Percentiles rank a stretch among this genome's conserved stretches.
These are phyloP conservation scores for Acrodontium crateriforme DNA, from an alignment of 2,329 filamentous ascomycete genomes.

Conservation along the genomic window DNA sequence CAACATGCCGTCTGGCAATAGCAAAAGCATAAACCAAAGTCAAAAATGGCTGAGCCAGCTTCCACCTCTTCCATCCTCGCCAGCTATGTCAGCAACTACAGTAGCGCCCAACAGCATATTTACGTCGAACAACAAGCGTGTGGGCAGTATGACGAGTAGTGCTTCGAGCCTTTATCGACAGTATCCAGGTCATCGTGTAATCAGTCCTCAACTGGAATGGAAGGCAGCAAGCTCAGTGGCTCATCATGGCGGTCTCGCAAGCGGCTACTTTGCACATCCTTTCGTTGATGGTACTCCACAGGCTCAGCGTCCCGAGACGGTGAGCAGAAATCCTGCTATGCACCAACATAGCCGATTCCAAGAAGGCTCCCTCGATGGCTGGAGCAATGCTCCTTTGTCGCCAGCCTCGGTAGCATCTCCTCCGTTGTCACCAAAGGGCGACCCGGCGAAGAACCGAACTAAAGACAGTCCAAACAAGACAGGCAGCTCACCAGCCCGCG, in stretches of 20 bases:
- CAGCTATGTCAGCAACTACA: slow-evolving; percentile 7
- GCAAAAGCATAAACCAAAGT: slow-evolving; percentile 1
- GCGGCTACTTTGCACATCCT: slow-evolving; percentile 18
- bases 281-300: slow-evolving; percentile 17
- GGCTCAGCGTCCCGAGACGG: background rate
- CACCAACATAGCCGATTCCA: slow-evolving; percentile 11
- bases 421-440: background rate
- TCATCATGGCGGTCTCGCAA: slow-evolving; percentile 18
- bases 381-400: slow-evolving; percentile 3
- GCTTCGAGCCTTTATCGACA: slow-evolving; percentile 14
- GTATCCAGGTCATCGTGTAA: slow-evolving; percentile 15
- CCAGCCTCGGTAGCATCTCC: slow-evolving; percentile 1
- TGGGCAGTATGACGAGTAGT: slow-evolving; percentile 16
- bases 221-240: slow-evolving; percentile 18
- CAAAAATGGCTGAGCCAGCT: too few species aligned
- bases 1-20: too few species aligned
- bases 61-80: slow-evolving; percentile 4
- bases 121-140: slow-evolving; percentile 8
- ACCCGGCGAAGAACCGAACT: slow-evolving; percentile 2
- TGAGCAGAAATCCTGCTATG: background rate
- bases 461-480: slow-evolving; percentile 11
- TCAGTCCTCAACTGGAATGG: slow-evolving; percentile 21
- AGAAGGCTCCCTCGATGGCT: slow-evolving; percentile 14
- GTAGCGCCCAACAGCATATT: slow-evolving; percentile 3
- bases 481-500: slow-evolving; percentile 29